These are phyloP conservation scores for Aphanocladium album DNA, from an alignment of 2,329 filamentous ascomycete genomes.

Conservation along the genomic window DNA sequence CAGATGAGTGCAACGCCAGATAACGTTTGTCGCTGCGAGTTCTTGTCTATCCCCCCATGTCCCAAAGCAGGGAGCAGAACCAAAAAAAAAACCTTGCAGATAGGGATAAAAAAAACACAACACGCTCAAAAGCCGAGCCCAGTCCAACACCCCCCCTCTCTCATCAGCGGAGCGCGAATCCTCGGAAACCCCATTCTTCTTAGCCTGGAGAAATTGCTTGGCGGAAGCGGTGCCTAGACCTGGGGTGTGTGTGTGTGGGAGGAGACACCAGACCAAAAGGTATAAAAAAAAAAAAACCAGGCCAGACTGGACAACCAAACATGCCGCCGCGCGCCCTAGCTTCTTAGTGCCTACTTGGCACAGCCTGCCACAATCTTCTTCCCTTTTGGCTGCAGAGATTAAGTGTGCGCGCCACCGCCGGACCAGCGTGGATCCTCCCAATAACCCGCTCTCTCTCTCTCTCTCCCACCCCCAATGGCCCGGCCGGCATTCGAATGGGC, in stretches of 20 bases:
- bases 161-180: not conserved
- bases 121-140: not conserved
- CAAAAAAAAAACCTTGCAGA: not conserved
- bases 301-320: too few species aligned
- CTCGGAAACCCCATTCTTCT: not conserved
- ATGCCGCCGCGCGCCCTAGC: too few species aligned
- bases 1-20: too few species aligned
- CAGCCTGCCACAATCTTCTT: not conserved
- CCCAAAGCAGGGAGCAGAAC: too few species aligned
- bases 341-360: not conserved
- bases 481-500: not conserved
- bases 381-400: not conserved
- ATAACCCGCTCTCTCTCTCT: not conserved
- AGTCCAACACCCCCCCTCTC: not conserved
- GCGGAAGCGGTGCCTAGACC: not conserved
- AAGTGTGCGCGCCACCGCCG: not conserved
- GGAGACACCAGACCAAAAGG: not conserved
- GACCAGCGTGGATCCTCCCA: not conserved
- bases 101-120: not conserved
- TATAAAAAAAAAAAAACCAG: too few species aligned
- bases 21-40: too few species aligned
- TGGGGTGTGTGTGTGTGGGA: not conserved
- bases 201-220: conserved; percentile 6
- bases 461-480: not conserved
- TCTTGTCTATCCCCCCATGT: not conserved